Percentiles rank a stretch among this genome's conserved stretches.
phyloP scores from a whole-genome alignment of 768 basidiomycete species.

The Calocybe indica region DNA sequence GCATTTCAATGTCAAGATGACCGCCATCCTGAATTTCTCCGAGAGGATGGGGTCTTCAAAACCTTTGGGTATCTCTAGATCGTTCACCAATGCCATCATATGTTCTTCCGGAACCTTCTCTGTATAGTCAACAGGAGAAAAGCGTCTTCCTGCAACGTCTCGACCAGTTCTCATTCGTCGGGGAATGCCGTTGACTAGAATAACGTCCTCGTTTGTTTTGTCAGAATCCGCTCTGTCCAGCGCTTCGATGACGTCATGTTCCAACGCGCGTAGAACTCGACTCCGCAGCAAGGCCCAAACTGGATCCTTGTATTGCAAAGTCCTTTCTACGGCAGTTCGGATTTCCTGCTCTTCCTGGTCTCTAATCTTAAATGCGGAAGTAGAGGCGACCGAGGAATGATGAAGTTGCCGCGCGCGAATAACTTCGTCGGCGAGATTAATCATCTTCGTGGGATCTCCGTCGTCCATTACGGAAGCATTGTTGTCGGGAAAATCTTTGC shows the following conservation, averaged over 20 bases:
- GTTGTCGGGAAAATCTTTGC: constrained; percentile 23
- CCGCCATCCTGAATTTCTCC: constrained; percentile 34
- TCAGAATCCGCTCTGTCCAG: neutral
- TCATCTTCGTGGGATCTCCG: constrained; percentile 41
- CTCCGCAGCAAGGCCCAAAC: constrained; percentile 60
- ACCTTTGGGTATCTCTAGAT: constrained; percentile 39
- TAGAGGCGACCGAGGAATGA: neutral
- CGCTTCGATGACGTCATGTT: constrained; percentile 7
- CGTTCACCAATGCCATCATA: constrained; percentile 1
- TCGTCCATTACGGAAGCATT: constrained; percentile 6
- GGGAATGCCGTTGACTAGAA: constrained; percentile 14
- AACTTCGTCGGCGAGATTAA: constrained; percentile 73
- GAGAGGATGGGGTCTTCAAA: constrained; percentile 60
- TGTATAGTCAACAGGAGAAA: constrained; percentile 1
- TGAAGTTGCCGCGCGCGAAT: constrained; percentile 40
- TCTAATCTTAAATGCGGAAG: constrained; percentile 12
- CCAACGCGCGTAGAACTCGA: constrained; percentile 43
- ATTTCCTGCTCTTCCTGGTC: constrained; percentile 44
- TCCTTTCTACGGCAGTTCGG: constrained; percentile 58
- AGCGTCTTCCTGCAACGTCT: constrained; percentile 8
- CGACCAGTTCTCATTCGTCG: constrained; percentile 28
- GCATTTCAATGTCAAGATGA: constrained; percentile 31
- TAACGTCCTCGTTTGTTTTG: neutral
- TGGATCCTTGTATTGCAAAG: constrained; percentile 54
- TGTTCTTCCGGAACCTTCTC: neutral